Base-by-base conservation (phyloP, 2,329 filamentous ascomycete species). In the Fonsecaea pedrosoi region DNA sequence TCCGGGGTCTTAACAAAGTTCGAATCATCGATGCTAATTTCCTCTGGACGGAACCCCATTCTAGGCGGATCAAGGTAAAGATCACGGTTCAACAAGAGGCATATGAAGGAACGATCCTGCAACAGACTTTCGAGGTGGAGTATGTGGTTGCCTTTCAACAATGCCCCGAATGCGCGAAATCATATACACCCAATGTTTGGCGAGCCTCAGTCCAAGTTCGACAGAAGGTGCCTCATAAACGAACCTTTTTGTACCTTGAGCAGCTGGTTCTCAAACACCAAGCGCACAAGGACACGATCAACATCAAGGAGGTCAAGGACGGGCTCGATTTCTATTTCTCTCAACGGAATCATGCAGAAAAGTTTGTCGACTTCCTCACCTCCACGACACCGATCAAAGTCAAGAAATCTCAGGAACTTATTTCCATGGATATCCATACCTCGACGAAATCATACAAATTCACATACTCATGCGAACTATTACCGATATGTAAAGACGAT, bases 1-100 rank as follows among this genome's bases (percentile, higher is more conserved):
- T 99, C 70, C 85, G 91, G 70, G 94, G 94, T 35, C 82, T 99
- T 70, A 88, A 90, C 78, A 96, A 95, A 82, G 92, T 96, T 72
- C 87, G 95, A 69, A 95, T 99, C 75, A 94, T 97, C 75, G 95
- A 99, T 77, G 95, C 95, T 55, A 91, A 89, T 74, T 99, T 98
- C 77, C 91, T 98, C 76, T 99, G 95, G 95, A 99, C 95, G 0
- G 95, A 99, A 80, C 94, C 95, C 10, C 95, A 99, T 82, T 97
- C 94, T 74, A 86, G 92, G 76, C 86, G 95, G 77, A 86, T 98
- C 71, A 96, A 94, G 81, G 89, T 98, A 78, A 97, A 97, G 83
- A 90, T 99, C 78, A 98, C 95, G 0, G 90, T 98, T 56, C 95
- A 98, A 76, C 85, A 87, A 72, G 86, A 89, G 77, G 86, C 86